Evolutionary conservation across 108 stramenopile species (phyloP), one percentile per base, ranked within the genome.

Genomic region (Stephanodiscus minutulus): DNA sequence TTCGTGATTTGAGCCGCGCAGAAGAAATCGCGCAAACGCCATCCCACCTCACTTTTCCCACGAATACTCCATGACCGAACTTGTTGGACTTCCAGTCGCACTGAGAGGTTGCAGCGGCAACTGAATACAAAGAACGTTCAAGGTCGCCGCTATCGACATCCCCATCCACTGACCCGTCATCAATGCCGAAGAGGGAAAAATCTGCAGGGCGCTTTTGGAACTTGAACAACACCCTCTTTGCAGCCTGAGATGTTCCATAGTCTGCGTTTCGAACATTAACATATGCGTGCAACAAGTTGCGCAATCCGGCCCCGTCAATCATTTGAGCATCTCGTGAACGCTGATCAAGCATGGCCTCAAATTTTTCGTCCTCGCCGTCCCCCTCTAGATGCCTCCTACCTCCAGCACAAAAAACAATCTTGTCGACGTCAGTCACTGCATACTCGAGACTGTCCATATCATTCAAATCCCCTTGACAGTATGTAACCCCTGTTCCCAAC

Each of bases 401-500:
- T 46, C 84, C 88, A 21, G 87, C 88, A 78, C 89, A 87, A 84
- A 85, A 91, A 25, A 90, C 84, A 69, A 94, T 93, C 67, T 96
- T 96, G 76, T 96, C 96, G 0, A 95, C 89, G 75, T 95, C 96
- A 20, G 94, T 94, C 33, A 96, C 76, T 0, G 96, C 92, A 69
- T 95, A 94, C 57, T 93, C 94, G 53, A 96, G 79, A 78, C 91
- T 92, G 65, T 92, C 90, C 62, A 91, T 77, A 72, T 95, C 86
- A 10, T 61, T 44, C 53, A 97, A 78, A 72, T 96, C 94, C 6
- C 96, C 96, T 66, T 94, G 90, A 72, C 93, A 91, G 75, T 96
- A 97, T 11, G 86, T 91, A 0, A 95, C 96, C 43, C 93, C 93
- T 0, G 93, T 93, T 1, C 94, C 94, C 65, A 95, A 69, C 56